Percentiles rank a stretch among this genome's conserved stretches.
phyloP scores from a whole-genome alignment of 1,139 yeast genomes.

The Hyphopichia pseudoburtonii region DNA sequence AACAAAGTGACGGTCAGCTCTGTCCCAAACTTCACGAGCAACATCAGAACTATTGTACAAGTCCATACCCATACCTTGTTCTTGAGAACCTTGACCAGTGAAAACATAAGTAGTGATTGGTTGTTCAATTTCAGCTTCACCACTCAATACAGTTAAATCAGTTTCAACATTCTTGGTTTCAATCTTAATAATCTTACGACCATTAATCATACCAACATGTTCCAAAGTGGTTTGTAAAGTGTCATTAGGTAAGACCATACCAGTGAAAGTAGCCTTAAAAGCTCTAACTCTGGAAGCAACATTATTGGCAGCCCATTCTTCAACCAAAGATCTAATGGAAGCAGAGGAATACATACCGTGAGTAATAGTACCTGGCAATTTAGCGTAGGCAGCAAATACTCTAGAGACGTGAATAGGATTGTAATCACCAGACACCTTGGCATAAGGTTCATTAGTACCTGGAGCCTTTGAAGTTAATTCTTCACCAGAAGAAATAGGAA shows the following conservation, averaged over 20 bases:
- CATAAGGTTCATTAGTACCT: conserved; percentile 90
- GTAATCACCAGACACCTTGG: conserved; percentile 96
- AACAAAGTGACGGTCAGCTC: conserved; percentile 92
- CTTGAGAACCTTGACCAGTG: conserved; percentile 99
- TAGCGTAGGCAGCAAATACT: conserved; percentile 90
- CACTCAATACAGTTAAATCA: conserved; percentile 72
- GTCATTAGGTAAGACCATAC: conserved; percentile 97
- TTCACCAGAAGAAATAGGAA: conserved; percentile 82
- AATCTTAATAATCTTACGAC: conserved; percentile 94
- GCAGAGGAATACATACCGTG: conserved; percentile 99
- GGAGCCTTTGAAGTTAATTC: conserved; percentile 75
- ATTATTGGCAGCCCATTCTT: conserved; percentile 98
- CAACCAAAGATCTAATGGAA: conserved; percentile 90
- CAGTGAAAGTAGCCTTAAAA: conserved; percentile 85
- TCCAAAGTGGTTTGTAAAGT: conserved; percentile 83
- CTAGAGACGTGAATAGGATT: conserved; percentile 98
- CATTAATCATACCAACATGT: conserved; percentile 98
- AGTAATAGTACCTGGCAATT: conserved; percentile 94
- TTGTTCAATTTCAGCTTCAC: conserved; percentile 98
- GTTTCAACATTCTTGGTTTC: conserved; percentile 84
- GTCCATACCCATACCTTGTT: conserved; percentile 99
- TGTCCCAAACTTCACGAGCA: conserved; percentile 96
- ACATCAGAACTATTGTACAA: conserved; percentile 86
- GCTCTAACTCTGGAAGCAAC: conserved; percentile 96
- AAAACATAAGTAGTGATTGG: conserved; percentile 95